These are phyloP conservation scores for Sungouiozyma ichnusensis DNA, from an alignment of 805 yeast species.

Conservation along the genomic window DNA sequence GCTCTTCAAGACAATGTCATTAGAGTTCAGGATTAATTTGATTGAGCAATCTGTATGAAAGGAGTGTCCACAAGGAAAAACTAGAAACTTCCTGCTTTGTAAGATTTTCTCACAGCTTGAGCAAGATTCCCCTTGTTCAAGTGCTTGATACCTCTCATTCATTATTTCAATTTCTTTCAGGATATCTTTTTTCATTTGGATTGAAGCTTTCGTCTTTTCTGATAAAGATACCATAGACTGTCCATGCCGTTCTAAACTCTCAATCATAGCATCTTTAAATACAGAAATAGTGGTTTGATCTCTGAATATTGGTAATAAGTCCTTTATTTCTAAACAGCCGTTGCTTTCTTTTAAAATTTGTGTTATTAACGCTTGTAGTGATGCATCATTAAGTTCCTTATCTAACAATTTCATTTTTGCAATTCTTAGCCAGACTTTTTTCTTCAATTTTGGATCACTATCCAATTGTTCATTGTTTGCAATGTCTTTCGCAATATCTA, in stretches of 20 bases:
- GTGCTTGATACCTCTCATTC: constrained; percentile 46
- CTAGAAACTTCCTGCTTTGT: constrained; percentile 60
- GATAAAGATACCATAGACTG: constrained; percentile 53
- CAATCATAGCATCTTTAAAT: constrained; percentile 73
- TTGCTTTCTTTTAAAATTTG: constrained; percentile 35
- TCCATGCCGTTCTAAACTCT: constrained; percentile 67
- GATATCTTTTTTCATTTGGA: constrained; percentile 49
- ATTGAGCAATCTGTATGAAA: constrained; percentile 86
- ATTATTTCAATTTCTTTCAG: constrained; percentile 45
- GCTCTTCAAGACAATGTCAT: constrained; percentile 57
- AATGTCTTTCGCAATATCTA: constrained; percentile 16
- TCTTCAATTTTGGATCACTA: constrained; percentile 44
- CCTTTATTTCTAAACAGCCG: constrained; percentile 57
- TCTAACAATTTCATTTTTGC: constrained; percentile 24
- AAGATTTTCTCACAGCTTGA: constrained; percentile 57
- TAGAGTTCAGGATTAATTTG: constrained; percentile 45
- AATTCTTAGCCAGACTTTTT: constrained; percentile 64
- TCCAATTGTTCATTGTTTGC: constrained; percentile 28
- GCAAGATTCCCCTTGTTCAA: constrained; percentile 83
- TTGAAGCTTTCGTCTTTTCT: constrained; percentile 65
- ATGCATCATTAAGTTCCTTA: constrained; percentile 11
- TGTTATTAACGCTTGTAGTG: constrained; percentile 27
- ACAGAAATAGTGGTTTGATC: constrained; percentile 73
- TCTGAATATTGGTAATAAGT: constrained; percentile 75
- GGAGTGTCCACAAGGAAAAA: constrained; percentile 84